Conservation (phyloP, 2,329 filamentous ascomycete genomes). For the Zymoseptoria brevis region DNA sequence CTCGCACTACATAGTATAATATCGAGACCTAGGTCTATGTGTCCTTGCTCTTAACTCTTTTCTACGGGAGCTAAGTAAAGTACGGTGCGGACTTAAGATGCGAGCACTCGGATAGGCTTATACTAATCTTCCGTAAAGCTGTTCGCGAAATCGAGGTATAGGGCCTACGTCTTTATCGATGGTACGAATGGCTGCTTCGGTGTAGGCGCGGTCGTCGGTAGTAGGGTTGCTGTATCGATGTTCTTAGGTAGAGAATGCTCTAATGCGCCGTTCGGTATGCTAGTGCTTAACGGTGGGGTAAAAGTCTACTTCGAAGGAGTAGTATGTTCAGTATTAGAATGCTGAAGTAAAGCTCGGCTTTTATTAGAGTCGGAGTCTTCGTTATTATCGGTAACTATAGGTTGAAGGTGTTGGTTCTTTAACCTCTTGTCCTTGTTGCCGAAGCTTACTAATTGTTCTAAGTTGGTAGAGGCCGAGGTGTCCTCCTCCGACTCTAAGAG, state of each 20-base stretch:
- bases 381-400: no score
- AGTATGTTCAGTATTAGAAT: no score
- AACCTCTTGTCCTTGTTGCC: background rate
- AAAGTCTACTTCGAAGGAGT: no score
- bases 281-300: no score
- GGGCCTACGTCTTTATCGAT: background rate
- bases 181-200: background rate
- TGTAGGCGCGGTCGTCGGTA: background rate
- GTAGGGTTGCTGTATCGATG: no score
- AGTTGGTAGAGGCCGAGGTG: background rate
- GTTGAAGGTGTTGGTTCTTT: background rate
- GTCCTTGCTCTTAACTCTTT: background rate
- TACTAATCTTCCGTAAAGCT: background rate
- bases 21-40: background rate
- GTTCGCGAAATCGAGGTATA: background rate
- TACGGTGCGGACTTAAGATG: background rate
- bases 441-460: background rate
- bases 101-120: background rate
- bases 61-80: background rate
- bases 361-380: no score
- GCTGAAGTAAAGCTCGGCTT: no score
- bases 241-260: no score
- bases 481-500: background rate
- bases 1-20: background rate
- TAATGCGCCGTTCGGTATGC: no score